Evolutionary conservation across 2,329 filamentous ascomycete species (phyloP).

Genomic region (Catunica adiposa): DNA sequence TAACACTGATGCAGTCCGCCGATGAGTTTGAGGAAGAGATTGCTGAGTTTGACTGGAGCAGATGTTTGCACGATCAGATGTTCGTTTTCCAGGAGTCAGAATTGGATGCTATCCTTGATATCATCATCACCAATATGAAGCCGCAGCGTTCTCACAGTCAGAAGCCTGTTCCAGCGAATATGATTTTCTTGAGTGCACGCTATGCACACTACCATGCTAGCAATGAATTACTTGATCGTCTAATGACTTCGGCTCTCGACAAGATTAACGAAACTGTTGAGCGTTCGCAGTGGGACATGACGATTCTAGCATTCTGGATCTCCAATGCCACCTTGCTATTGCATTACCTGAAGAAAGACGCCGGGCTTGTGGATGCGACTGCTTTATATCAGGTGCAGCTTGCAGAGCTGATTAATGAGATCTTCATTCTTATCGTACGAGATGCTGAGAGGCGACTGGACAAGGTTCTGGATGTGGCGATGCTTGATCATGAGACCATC

Average conservation of each 20-base stretch:
- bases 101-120: slow-evolving; percentile 77
- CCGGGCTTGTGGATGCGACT: slow-evolving; percentile 63
- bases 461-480: slow-evolving; percentile 80
- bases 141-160: slow-evolving; percentile 91
- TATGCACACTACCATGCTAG: slow-evolving; percentile 96
- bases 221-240: slow-evolving; percentile 60
- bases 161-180: slow-evolving; percentile 92
- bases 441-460: slow-evolving; percentile 93
- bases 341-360: slow-evolving; percentile 92
- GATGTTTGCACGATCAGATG: slow-evolving; percentile 95
- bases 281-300: slow-evolving; percentile 97
- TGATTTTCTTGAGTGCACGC: slow-evolving; percentile 85
- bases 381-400: slow-evolving; percentile 83
- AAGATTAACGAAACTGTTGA: slow-evolving; percentile 98
- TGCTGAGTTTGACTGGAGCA: slow-evolving; percentile 90
- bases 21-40: slow-evolving; percentile 68
- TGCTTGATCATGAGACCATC: slow-evolving; percentile 96
- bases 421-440: slow-evolving; percentile 91
- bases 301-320: slow-evolving; percentile 95
- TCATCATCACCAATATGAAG: slow-evolving; percentile 96
- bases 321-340: slow-evolving; percentile 91
- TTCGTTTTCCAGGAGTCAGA: slow-evolving; percentile 97
- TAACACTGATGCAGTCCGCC: slow-evolving; percentile 29
- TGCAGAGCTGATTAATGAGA: slow-evolving; percentile 90
- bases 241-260: slow-evolving; percentile 76